These are phyloP conservation scores for Martiniozyma asiatica DNA, from an alignment of 1,139 yeast species.

Conservation along the genomic window DNA sequence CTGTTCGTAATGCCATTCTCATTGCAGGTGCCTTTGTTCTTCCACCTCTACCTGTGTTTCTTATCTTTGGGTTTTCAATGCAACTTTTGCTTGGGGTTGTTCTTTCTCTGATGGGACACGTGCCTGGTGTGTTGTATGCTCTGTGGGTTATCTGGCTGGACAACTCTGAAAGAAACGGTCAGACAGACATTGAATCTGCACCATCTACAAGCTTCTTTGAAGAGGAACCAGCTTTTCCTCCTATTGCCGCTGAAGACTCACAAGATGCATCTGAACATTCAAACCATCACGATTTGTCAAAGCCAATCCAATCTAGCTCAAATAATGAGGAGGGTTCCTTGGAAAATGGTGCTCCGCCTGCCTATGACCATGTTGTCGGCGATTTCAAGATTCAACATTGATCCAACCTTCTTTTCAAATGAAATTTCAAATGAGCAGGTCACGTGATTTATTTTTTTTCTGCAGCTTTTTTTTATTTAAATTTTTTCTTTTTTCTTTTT, in stretches of 20 bases:
- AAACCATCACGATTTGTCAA: too few relatives aligned
- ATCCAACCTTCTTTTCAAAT: background rate
- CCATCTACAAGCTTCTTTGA: too few relatives aligned
- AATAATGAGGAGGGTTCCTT: too few relatives aligned
- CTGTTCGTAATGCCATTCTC: conserved; percentile 5
- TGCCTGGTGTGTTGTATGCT: conserved; percentile 13
- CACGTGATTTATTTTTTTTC: conserved; percentile 1
- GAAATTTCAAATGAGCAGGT: background rate
- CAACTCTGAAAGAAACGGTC: too few relatives aligned
- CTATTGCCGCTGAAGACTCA: too few relatives aligned
- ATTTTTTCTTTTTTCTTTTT: background rate
- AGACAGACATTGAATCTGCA: background rate
- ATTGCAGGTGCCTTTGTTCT: conserved; percentile 9
- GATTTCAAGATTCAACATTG: conserved; percentile 15
- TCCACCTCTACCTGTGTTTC: conserved; percentile 14
- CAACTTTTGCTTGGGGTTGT: conserved; percentile 8
- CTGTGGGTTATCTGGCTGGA: conserved; percentile 8
- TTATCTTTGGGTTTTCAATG: conserved; percentile 8
- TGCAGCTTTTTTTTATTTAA: background rate
- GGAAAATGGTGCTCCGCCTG: conserved; percentile 1
- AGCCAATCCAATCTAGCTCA: too few relatives aligned
- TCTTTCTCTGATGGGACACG: conserved; percentile 12
- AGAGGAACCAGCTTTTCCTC: too few relatives aligned
- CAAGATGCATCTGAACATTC: too few relatives aligned
- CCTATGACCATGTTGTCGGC: conserved; percentile 9